Evolutionary conservation across 2,329 filamentous ascomycete genomes (phyloP).

Genomic region (Pseudofabraea citricarpa): DNA sequence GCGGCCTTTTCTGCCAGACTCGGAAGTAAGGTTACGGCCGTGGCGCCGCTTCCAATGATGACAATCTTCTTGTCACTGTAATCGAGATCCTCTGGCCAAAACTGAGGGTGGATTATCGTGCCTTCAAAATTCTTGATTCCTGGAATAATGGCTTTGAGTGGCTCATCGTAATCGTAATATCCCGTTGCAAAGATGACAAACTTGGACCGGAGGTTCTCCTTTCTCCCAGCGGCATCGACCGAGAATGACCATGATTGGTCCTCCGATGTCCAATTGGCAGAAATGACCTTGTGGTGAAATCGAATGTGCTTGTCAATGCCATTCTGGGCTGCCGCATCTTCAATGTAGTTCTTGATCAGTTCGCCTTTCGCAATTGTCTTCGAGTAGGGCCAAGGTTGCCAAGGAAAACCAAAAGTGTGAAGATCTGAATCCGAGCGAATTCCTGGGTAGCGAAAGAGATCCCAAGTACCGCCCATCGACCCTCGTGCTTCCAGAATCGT

Average conservation of each 20-base stretch:
- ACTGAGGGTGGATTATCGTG: constrained; percentile 62
- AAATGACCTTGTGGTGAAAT: constrained; percentile 43
- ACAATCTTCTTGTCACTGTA: constrained; percentile 48
- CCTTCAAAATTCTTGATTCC: constrained; percentile 56
- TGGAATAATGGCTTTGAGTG: constrained; percentile 49
- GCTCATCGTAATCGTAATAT: constrained; percentile 58
- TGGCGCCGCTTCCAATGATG: constrained; percentile 55
- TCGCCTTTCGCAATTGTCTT: constrained; percentile 45
- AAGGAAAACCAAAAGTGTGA: constrained; percentile 61
- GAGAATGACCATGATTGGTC: constrained; percentile 49
- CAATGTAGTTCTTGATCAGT: constrained; percentile 50
- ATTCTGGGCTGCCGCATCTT: constrained; percentile 41
- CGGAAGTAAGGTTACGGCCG: constrained; percentile 71
- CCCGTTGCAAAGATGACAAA: constrained; percentile 58
- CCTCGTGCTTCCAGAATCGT: constrained; percentile 64
- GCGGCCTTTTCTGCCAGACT: constrained; percentile 57
- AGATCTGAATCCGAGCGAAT: constrained; percentile 61
- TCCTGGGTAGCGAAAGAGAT: constrained; percentile 71
- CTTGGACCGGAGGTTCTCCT: constrained; percentile 29
- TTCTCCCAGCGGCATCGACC: constrained; percentile 30
- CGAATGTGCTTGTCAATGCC: constrained; percentile 52
- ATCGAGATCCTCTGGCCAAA: constrained; percentile 65
- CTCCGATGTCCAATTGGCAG: constrained; percentile 49
- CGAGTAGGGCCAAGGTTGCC: constrained; percentile 60
- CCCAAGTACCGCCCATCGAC: constrained; percentile 72